phyloP scores from a whole-genome alignment of 2,329 filamentous ascomycete species.

The Colletotrichum acutatum region DNA sequence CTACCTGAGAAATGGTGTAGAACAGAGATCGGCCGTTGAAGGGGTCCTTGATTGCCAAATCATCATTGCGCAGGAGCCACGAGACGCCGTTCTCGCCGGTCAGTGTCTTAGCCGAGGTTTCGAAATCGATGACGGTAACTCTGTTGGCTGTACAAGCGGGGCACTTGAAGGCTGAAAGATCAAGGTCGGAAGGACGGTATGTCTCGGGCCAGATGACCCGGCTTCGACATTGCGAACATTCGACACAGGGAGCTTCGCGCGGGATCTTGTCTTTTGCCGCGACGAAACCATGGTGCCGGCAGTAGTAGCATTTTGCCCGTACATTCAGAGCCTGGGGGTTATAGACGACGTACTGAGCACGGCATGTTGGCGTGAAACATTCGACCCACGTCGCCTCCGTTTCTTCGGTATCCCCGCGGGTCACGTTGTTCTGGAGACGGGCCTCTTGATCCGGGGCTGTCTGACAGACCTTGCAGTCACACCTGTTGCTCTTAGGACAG shows the following conservation, averaged over 20 bases:
- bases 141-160: slow-evolving; percentile 50
- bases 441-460: slow-evolving; percentile 39
- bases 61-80: slow-evolving; percentile 57
- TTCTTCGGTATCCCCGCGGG: slow-evolving; percentile 42
- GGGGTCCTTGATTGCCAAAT: slow-evolving; percentile 45
- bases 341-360: slow-evolving; percentile 63
- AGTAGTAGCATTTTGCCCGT: slow-evolving; percentile 61
- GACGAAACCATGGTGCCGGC: slow-evolving; percentile 44
- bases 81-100: slow-evolving; percentile 51
- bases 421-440: slow-evolving; percentile 43
- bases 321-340: slow-evolving; percentile 52
- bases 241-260: slow-evolving; percentile 50
- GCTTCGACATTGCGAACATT: slow-evolving; percentile 57
- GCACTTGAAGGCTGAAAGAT: slow-evolving; percentile 50
- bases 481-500: slow-evolving; percentile 44
- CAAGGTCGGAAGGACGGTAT: slow-evolving; percentile 51
- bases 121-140: slow-evolving; percentile 48
- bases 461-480: slow-evolving; percentile 38
- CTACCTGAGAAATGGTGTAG: slow-evolving; percentile 46
- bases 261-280: slow-evolving; percentile 1
- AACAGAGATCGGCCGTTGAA: slow-evolving; percentile 55
- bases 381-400: slow-evolving; percentile 58
- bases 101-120: slow-evolving; percentile 51
- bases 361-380: slow-evolving; percentile 54
- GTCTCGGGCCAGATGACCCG: slow-evolving; percentile 58